Percentiles rank a stretch among this genome's conserved stretches.
Conservation (phyloP, 371 early-diverging fungal genomes). For the Zopfochytrium polystomum region DNA sequence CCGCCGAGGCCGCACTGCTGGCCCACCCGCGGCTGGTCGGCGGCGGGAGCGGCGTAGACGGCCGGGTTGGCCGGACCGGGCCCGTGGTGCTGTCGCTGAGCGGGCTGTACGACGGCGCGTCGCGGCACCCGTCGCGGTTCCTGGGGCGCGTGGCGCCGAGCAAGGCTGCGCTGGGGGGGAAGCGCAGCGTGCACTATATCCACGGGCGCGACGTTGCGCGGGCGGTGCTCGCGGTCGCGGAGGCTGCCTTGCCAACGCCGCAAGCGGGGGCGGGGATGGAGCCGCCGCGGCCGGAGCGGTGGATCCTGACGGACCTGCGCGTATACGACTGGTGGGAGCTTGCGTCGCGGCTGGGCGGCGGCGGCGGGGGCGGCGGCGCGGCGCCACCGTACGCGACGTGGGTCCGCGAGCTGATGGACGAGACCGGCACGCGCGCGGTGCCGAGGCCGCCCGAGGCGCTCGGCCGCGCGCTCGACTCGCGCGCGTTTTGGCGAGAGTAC, state of each 20-base stretch:
- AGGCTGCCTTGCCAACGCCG: neutral
- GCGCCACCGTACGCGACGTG: constrained; percentile 18
- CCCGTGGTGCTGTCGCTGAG: constrained; percentile 52
- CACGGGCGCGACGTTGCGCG: constrained; percentile 57
- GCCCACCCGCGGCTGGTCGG: constrained; percentile 20
- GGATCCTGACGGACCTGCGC: constrained; percentile 38
- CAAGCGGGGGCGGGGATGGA: too few species aligned
- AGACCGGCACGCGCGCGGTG: constrained; percentile 27
- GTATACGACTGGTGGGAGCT: constrained; percentile 49
- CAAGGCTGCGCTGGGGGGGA: constrained; percentile 36
- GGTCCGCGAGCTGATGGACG: constrained; percentile 36
- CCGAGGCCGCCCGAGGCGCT: constrained; percentile 26
- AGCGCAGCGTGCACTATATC: constrained; percentile 49
- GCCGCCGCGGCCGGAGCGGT: constrained; percentile 27
- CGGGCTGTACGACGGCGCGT: constrained; percentile 52
- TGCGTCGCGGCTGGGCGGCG: constrained; percentile 12
- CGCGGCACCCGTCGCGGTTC: constrained; percentile 50
- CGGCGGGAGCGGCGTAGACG: constrained; percentile 11
- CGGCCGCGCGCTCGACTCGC: constrained; percentile 34
- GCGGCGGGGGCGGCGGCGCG: constrained; percentile 9
- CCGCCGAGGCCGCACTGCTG: constrained; percentile 13
- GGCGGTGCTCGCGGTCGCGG: constrained; percentile 36
- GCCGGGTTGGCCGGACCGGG: constrained; percentile 20
- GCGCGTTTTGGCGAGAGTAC: constrained; percentile 37
- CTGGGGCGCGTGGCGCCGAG: constrained; percentile 44